Evolutionary conservation across 192 early-diverging fungal genomes (phyloP).

Genomic region (Backusella sp.): DNA sequence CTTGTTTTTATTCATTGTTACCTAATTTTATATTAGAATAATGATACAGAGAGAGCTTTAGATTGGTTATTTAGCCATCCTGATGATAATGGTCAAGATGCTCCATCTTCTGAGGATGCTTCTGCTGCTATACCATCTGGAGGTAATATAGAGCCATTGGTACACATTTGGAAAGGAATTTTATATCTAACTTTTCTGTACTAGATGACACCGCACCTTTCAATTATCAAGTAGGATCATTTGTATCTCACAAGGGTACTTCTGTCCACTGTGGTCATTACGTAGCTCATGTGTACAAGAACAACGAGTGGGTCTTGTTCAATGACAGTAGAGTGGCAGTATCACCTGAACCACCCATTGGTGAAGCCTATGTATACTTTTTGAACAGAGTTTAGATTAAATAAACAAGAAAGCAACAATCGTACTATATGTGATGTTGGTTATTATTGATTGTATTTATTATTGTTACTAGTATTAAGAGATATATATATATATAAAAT

Average conservation of each 20-base stretch:
- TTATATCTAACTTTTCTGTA: neutral
- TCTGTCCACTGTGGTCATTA: constrained; percentile 97
- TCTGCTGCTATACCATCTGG: constrained; percentile 4
- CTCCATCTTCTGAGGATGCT: constrained; percentile 18
- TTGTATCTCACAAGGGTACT: constrained; percentile 95
- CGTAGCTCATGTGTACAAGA: constrained; percentile 81
- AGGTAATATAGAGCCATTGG: neutral
- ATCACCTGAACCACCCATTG: constrained; percentile 60
- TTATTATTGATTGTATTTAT: neutral
- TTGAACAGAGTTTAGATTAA: constrained; percentile 44
- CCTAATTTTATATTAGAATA: constrained; percentile 44
- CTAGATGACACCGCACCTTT: constrained; percentile 44
- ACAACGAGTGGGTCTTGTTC: constrained; percentile 81
- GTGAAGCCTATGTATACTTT: constrained; percentile 73
- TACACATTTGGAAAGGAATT: too few relatives aligned
- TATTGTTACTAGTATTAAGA: neutral
- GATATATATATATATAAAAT: neutral
- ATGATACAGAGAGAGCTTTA: constrained; percentile 87
- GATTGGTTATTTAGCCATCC: constrained; percentile 94
- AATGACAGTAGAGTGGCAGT: constrained; percentile 95
- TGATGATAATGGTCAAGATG: constrained; percentile 60
- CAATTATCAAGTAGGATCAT: constrained; percentile 68
- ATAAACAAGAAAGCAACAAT: neutral
- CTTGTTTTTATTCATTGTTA: neutral
- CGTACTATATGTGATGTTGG: neutral